Evolutionary conservation across 495 filamentous ascomycete species (phyloP), one percentile per base, ranked within the genome.

Genomic region (Penicillium paxilli): DNA sequence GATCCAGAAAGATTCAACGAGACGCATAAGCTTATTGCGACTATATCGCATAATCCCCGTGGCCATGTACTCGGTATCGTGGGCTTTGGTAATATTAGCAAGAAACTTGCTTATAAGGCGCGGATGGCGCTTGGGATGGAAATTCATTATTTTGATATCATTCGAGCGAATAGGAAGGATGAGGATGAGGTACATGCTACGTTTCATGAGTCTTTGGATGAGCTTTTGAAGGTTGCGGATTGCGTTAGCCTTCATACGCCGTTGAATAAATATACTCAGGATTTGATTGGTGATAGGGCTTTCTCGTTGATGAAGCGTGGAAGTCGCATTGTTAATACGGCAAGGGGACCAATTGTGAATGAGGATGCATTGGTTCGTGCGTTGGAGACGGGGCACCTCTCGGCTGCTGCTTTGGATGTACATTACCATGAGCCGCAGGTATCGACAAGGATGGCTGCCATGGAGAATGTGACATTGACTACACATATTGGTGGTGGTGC

Each of bases 341-440:
- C 87, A 8, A 72, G 87, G 28, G 85, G 86, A 1, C 72, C 69
- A 21, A 70, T 89, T 5, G 76, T 89, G 1, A 83, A 89, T 57
- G 85, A 89, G 62, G 81, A 81, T 21, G 87, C 84, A n/a, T 66
- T 90, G 21, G 77, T 83, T 0, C 74, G 78, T 11, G 86, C 87
- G 19, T 62, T 89, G 23, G 80, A 87, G 37, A 52, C 51, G 1
- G 77, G 77, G 0, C 58, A 68, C 8, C 32, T 89, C 3, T 64
- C 72, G 1, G 74, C 77, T 4, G 81, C 80, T 1, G 86, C 82
- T n/a, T 70, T 89, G 50, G 86, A 88, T 57, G 87, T 90, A 44
- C 83, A 87, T 62, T 77, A 76, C 8, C 49, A 79, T 46, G 85
- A 88, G 66, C 85, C 54, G 4, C 57, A 55, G 19, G 60, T 63